These are phyloP conservation scores for Crepidotus variabilis DNA, from an alignment of 768 basidiomycete species.

Conservation along the genomic window DNA sequence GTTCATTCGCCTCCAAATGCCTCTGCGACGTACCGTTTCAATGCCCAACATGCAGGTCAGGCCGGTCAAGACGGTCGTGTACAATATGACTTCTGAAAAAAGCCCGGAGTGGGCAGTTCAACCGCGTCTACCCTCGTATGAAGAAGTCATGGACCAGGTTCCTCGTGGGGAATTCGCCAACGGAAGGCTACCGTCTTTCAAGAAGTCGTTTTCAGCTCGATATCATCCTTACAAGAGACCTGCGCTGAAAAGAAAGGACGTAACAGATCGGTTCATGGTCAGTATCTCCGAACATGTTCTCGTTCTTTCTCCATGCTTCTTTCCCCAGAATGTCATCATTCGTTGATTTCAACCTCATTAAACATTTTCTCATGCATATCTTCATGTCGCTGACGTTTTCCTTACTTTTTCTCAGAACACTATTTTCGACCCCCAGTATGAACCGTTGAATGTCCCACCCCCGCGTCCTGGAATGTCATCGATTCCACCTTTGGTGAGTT, in stretches of 20 bases:
- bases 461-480: not conserved
- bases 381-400: not conserved
- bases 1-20: not conserved
- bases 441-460: not conserved
- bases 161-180: not conserved
- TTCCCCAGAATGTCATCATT: not conserved
- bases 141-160: not conserved
- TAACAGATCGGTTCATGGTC: not conserved
- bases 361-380: not conserved
- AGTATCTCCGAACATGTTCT: not conserved
- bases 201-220: not conserved
- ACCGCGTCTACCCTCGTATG: not conserved
- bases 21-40: not conserved
- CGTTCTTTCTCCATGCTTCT: not conserved
- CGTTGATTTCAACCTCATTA: not conserved
- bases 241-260: not conserved
- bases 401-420: not conserved
- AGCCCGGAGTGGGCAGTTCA: not conserved
- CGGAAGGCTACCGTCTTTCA: constrained; percentile 1
- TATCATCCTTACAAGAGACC: constrained; percentile 2
- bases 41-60: not conserved
- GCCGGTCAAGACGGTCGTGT: not conserved
- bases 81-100: not conserved
- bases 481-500: not conserved
- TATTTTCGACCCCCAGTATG: not conserved